These are phyloP conservation scores for Omphalotus guepiniiformis DNA, from an alignment of 768 basidiomycete species.

Conservation along the genomic window DNA sequence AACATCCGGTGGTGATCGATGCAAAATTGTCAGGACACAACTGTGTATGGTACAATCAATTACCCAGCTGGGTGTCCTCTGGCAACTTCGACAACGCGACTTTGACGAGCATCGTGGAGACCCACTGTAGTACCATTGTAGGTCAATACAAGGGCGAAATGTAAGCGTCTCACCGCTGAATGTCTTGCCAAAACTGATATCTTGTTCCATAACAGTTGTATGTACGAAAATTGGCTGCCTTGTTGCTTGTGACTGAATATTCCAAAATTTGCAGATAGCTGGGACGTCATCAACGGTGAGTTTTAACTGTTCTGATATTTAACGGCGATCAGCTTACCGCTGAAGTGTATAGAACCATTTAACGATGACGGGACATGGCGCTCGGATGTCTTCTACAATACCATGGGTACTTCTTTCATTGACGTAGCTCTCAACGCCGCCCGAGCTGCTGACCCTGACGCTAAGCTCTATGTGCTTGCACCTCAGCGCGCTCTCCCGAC, in stretches of 20 bases:
- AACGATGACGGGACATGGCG: slow-evolving; percentile 60
- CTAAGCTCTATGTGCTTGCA: slow-evolving; percentile 49
- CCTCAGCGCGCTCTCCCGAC: background rate
- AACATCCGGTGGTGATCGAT: background rate
- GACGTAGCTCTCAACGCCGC: slow-evolving; percentile 47
- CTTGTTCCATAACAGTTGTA: too few relatives aligned
- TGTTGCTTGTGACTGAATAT: background rate
- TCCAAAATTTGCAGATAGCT: slow-evolving; percentile 29
- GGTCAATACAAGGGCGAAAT: slow-evolving; percentile 36
- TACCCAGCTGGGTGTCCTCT: slow-evolving; percentile 33
- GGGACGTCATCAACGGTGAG: slow-evolving; percentile 51
- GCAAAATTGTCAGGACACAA: slow-evolving; percentile 21
- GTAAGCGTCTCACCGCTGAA: slow-evolving; percentile 9
- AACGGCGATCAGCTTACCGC: slow-evolving; percentile 4
- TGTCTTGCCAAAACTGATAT: background rate
- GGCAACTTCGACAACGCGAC: slow-evolving; percentile 24
- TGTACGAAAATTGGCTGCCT: too few relatives aligned
- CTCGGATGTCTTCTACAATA: slow-evolving; percentile 47
- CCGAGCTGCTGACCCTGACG: slow-evolving; percentile 46
- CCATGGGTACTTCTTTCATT: slow-evolving; percentile 46
- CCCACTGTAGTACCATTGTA: slow-evolving; percentile 30
- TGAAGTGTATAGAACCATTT: slow-evolving; percentile 38
- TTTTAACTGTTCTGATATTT: background rate
- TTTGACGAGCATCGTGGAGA: slow-evolving; percentile 27
- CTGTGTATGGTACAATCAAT: slow-evolving; percentile 41